phyloP scores from a whole-genome alignment of 2,329 filamentous ascomycete species.

The Neocucurbitaria cava region DNA sequence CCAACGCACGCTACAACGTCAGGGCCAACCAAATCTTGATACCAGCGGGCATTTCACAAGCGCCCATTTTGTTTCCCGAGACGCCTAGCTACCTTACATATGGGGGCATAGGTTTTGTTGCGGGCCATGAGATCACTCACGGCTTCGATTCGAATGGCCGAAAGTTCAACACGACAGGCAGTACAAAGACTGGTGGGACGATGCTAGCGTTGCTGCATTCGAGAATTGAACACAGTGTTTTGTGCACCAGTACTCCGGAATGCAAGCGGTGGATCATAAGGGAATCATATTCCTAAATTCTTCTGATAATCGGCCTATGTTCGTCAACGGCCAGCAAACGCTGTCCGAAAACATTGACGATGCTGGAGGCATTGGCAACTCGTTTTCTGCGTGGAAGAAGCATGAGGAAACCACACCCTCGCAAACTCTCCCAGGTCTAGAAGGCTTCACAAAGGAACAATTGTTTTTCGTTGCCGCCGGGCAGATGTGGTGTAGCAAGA shows the following conservation, averaged over 20 bases:
- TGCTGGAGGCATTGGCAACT: no score
- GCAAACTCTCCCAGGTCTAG: constrained; percentile 59
- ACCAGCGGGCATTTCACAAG: constrained; percentile 70
- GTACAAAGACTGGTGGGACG: constrained; percentile 70
- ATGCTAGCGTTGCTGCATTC: constrained; percentile 64
- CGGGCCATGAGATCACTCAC: constrained; percentile 72
- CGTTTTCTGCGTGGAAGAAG: no score
- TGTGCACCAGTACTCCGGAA: constrained; percentile 59
- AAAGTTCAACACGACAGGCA: constrained; percentile 68
- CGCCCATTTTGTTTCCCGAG: constrained; percentile 66
- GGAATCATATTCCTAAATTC: no score
- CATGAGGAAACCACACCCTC: constrained; percentile 56
- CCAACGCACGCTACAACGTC: constrained; percentile 67
- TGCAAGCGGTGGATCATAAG: no score
- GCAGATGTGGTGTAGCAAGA: constrained; percentile 71
- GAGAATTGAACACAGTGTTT: constrained; percentile 67
- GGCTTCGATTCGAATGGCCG: constrained; percentile 72
- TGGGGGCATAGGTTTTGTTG: constrained; percentile 70
- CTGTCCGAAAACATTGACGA: no score
- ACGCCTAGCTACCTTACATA: constrained; percentile 70
- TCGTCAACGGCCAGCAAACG: no score
- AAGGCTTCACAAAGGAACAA: constrained; percentile 68
- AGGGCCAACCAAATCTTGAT: constrained; percentile 53
- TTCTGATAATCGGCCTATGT: no score
- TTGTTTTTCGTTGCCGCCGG: constrained; percentile 70